These are phyloP conservation scores for Blastobotrys terrestris DNA, from an alignment of 805 yeast species.

Conservation along the genomic window DNA sequence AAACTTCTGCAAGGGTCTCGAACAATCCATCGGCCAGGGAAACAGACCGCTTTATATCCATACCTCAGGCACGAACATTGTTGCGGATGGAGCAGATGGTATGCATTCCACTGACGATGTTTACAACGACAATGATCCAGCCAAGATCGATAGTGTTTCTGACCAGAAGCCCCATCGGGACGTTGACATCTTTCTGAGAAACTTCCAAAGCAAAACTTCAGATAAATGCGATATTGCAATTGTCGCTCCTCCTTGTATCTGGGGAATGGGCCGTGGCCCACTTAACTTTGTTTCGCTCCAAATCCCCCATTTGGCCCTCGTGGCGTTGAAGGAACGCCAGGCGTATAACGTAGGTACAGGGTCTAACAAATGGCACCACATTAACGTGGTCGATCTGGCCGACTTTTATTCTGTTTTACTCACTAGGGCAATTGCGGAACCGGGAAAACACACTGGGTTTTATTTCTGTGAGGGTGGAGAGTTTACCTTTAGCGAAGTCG, in stretches of 20 bases:
- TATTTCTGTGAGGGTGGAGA: conserved; percentile 13
- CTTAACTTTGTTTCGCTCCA: conserved; percentile 12
- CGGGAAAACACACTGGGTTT: conserved; percentile 13
- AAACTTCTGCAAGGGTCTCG: conserved; percentile 9
- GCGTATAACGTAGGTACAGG: conserved; percentile 15
- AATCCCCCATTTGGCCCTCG: conserved; percentile 9
- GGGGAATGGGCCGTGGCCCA: conserved; percentile 21
- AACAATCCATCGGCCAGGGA: conserved; percentile 8
- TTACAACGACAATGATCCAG: conserved; percentile 13
- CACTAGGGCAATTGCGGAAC: conserved; percentile 6
- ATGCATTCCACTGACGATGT: conserved; percentile 3
- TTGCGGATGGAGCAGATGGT: conserved; percentile 13
- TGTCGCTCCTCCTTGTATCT: conserved; percentile 20
- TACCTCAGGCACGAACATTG: conserved; percentile 16
- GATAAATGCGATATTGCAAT: conserved; percentile 10
- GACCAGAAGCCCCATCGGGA: conserved; percentile 15
- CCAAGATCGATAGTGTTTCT: conserved; percentile 12
- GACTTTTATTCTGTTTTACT: conserved; percentile 10
- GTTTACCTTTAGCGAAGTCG: conserved; percentile 12
- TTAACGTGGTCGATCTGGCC: conserved; percentile 17
- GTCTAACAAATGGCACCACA: conserved; percentile 13
- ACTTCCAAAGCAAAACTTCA: conserved; percentile 7
- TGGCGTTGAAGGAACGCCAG: conserved; percentile 11
- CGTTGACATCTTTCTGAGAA: conserved; percentile 12
- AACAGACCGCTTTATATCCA: conserved; percentile 13